Conservation (phyloP, 164 flowering plant genomes). For the Hamamelis virginiana region DNA sequence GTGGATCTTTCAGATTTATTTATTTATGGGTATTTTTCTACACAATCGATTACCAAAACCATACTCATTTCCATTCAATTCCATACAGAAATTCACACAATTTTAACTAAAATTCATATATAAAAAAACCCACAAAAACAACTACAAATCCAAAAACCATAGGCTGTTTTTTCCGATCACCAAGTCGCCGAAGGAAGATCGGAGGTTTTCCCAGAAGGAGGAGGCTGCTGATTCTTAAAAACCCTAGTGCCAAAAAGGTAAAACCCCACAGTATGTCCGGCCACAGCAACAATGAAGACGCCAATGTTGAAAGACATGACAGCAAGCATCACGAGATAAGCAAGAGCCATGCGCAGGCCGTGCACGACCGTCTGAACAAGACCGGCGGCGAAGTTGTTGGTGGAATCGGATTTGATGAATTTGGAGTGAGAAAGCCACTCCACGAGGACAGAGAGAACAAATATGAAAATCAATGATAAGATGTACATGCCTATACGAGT, state of each 20-base stretch:
- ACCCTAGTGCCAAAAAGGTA: conserved; percentile 9
- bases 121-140: too few relatives aligned
- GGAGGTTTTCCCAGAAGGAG: not conserved
- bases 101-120: too few relatives aligned
- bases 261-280: conserved; percentile 13
- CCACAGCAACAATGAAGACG: conserved; percentile 3
- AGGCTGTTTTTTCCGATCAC: not conserved
- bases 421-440: conserved; percentile 2
- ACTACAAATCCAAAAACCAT: too few relatives aligned
- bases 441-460: conserved; percentile 2
- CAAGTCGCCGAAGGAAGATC: not conserved
- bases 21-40: too few relatives aligned
- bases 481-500: conserved; percentile 8
- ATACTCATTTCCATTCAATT: too few relatives aligned
- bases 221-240: not conserved
- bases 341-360: not conserved
- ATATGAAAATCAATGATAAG: conserved; percentile 5
- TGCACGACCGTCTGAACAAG: conserved; percentile 1
- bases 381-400: not conserved
- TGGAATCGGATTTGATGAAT: not conserved
- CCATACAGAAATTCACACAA: too few relatives aligned
- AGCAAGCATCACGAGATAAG: conserved; percentile 9
- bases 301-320: conserved; percentile 8
- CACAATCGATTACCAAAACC: too few relatives aligned
- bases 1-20: too few relatives aligned